Base-by-base conservation (phyloP, 768 basidiomycete species). In the Russula earlei region DNA sequence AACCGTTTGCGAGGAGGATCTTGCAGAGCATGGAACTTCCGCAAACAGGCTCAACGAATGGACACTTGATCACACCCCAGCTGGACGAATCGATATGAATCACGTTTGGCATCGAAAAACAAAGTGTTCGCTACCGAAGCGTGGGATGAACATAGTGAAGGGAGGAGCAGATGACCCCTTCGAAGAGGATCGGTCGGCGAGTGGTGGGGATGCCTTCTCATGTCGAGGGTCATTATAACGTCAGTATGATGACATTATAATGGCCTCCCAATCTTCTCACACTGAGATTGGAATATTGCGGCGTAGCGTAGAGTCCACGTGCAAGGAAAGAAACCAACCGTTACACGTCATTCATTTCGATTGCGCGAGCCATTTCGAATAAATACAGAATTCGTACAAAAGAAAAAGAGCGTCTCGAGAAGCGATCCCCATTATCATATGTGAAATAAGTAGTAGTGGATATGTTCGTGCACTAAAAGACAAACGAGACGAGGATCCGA, bases 401-500 rank as follows among this genome's bases (percentile, higher is more conserved):
- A n/a, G n/a, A n/a, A 52, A 44, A 50, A n/a, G n/a, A 38, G 27
- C 31, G 42, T 29, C 31, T 33, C 1, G 19, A 14, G 33, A 24
- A 24, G 22, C 40, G 33, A 52, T 53, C 56, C 51, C 46, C 42
- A 49, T 49, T n/a, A 49, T 58, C 52, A 37, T 53, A 58, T 19
- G 46, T 38, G 19, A 43, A 54, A 54, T 58, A 54, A 49, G 50
- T 58, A 58, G 24, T 53, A 19, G 41, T 49, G 37, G 38, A 52
- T 27, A 52, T 41, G 49, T 19, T 40, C 43, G 40, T 31, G 54
- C 11, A 41, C 31, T 50, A 56, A n/a, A 55, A 34, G 58, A 48
- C 34, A 46, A 59, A 45, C 31, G 15, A 37, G 29, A 3, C 8
- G 6, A 43, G 37, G 19, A 46, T 40, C 25, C 12, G 41, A 44